These are phyloP conservation scores for Cyclanthera cordifolia DNA, from an alignment of 306 rosid genomes.

Conservation along the genomic window DNA sequence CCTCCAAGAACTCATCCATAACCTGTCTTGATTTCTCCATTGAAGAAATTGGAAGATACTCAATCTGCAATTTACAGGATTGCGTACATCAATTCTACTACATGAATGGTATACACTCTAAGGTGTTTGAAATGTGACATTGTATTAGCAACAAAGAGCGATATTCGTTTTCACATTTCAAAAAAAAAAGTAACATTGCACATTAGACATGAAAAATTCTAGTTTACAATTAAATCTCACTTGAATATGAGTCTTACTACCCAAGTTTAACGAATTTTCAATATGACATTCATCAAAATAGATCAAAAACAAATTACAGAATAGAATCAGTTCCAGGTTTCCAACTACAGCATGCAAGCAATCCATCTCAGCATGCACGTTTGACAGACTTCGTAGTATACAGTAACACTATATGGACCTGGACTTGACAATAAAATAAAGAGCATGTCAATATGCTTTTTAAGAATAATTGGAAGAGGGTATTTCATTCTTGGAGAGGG, in stretches of 20 bases:
- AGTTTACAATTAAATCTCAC: background rate
- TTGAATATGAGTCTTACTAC: background rate
- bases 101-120: background rate
- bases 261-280: background rate
- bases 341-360: background rate
- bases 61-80: slow-evolving; percentile 32
- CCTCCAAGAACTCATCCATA: slow-evolving; percentile 63
- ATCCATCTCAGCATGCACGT: background rate
- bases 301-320: background rate
- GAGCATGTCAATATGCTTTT: background rate
- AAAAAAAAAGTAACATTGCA: too few relatives aligned
- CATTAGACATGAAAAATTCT: background rate
- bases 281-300: background rate
- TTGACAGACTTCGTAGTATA: background rate
- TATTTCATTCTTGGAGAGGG: too few relatives aligned
- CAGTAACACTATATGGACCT: background rate
- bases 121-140: background rate
- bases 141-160: background rate
- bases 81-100: background rate
- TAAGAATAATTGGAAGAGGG: background rate
- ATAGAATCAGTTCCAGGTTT: background rate
- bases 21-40: slow-evolving; percentile 57
- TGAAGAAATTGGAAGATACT: slow-evolving; percentile 78
- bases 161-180: background rate
- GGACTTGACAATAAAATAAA: background rate